Conservation (phyloP, 2,329 filamentous ascomycete species). For the Trichophyton simii region DNA sequence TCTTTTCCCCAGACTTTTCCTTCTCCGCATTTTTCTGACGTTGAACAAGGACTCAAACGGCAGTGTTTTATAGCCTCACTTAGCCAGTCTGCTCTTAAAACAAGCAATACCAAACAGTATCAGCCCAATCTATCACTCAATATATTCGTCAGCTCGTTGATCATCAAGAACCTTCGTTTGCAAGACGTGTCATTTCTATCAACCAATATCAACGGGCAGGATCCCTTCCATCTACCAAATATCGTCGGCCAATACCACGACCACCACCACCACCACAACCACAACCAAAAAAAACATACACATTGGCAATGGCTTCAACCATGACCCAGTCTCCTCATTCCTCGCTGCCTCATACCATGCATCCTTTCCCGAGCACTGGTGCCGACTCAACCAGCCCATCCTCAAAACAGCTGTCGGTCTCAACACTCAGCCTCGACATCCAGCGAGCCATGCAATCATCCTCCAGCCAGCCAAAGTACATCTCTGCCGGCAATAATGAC, state of each 20-base stretch:
- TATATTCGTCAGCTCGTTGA: not conserved
- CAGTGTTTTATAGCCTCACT: not conserved
- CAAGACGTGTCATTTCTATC: not conserved
- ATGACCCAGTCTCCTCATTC: conserved; percentile 8
- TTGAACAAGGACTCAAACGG: not conserved
- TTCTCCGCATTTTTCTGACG: not conserved
- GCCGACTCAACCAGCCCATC: not conserved
- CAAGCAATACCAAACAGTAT: no score
- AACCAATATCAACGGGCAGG: not conserved
- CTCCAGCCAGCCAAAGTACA: conserved; percentile 22
- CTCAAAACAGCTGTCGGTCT: not conserved
- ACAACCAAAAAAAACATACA: not conserved
- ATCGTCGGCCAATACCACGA: no score
- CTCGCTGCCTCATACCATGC: conserved; percentile 3
- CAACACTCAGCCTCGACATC: conserved; percentile 27
- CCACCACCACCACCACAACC: not conserved
- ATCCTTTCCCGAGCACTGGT: not conserved
- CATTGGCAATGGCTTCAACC: not conserved
- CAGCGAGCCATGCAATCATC: conserved; percentile 28
- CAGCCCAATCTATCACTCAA: not conserved
- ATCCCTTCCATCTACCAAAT: not conserved
- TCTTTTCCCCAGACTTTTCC: not conserved
- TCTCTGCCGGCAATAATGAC: conserved; percentile 19
- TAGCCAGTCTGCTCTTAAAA: not conserved
- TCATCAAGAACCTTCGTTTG: not conserved